phyloP scores from a whole-genome alignment of 2,329 filamentous ascomycete species.

The Alternaria sp. region DNA sequence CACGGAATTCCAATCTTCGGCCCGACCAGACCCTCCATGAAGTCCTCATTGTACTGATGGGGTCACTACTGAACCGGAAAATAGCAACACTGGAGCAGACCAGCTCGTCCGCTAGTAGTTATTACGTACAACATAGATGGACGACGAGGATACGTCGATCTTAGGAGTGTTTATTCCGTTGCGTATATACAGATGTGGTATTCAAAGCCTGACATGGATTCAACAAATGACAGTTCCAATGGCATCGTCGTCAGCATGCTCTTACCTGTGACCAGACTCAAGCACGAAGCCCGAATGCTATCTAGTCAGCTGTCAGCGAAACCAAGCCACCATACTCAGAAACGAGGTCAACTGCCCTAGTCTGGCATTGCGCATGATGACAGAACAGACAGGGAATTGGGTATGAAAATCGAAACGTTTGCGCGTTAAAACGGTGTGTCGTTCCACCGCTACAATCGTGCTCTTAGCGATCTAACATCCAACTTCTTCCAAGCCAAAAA shows the following conservation, averaged over 20 bases:
- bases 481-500: constrained; percentile 31
- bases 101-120: neutral
- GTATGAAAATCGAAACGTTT: too few relatives aligned
- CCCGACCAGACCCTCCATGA: neutral
- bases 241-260: neutral
- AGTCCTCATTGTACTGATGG: neutral
- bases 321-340: too few relatives aligned
- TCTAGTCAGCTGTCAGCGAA: too few relatives aligned
- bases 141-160: neutral
- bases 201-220: neutral
- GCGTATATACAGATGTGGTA: neutral
- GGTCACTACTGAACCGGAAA: neutral
- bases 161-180: neutral
- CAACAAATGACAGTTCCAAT: neutral
- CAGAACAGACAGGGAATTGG: too few relatives aligned
- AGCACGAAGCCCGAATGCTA: neutral
- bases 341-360: too few relatives aligned
- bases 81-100: neutral
- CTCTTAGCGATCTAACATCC: neutral
- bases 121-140: neutral
- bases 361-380: too few relatives aligned
- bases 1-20: neutral
- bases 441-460: neutral
- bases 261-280: neutral
- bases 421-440: too few relatives aligned